phyloP scores from a whole-genome alignment of 257 asterid genomes.

The Phtheirospermum japonicum region DNA sequence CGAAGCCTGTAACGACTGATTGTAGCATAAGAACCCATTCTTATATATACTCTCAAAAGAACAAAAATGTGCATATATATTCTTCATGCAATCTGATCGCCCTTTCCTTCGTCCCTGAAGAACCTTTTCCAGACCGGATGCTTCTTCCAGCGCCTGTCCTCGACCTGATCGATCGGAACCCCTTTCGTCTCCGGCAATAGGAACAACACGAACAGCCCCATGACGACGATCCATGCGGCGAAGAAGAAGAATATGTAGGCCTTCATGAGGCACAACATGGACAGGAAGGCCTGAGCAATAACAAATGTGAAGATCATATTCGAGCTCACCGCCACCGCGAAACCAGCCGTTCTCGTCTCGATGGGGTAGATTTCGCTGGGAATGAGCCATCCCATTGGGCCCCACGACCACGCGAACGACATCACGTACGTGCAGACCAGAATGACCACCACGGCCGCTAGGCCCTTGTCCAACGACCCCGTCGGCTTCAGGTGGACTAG shows the following conservation, averaged over 20 bases:
- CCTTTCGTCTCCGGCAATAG: constrained; percentile 56
- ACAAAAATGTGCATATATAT: too few species aligned
- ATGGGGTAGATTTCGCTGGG: constrained; percentile 77
- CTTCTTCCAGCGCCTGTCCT: constrained; percentile 42
- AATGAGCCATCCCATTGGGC: too few species aligned
- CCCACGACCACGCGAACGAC: constrained; percentile 79
- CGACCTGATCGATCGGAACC: constrained; percentile 32
- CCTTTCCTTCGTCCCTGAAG: constrained; percentile 19
- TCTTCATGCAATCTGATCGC: constrained; percentile 23
- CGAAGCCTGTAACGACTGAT: too few species aligned
- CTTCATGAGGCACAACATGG: constrained; percentile 45
- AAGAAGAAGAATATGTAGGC: constrained; percentile 51
- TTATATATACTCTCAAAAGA: too few species aligned
- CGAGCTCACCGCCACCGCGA: constrained; percentile 65
- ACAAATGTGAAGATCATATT: constrained; percentile 51
- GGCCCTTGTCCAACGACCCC: constrained; percentile 39
- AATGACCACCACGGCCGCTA: constrained; percentile 44
- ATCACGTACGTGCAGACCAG: constrained; percentile 60
- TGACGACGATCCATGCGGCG: constrained; percentile 42
- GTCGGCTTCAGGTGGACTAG: constrained; percentile 29
- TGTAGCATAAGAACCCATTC: too few species aligned
- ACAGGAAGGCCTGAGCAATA: constrained; percentile 44
- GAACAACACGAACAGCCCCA: constrained; percentile 41
- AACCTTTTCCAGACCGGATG: constrained; percentile 49
- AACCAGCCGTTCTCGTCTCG: constrained; percentile 69